Conservation (phyloP, 306 rosid genomes). For the Cucurbita argyrosperma region DNA sequence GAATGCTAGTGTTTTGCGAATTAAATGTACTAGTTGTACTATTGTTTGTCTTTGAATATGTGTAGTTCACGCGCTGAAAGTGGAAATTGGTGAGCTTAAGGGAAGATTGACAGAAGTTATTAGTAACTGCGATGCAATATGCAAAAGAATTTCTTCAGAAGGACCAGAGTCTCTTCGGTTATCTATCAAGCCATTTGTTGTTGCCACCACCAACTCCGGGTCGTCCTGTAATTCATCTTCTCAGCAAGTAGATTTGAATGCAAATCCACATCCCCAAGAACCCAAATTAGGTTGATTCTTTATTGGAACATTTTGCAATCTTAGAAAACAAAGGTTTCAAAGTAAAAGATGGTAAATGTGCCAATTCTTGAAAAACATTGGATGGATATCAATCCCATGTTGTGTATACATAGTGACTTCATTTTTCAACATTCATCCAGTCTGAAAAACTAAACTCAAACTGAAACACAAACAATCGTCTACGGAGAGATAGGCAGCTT, state of each 20-base stretch:
- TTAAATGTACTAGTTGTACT: neutral
- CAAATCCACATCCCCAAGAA: constrained; percentile 8
- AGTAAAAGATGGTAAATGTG: neutral
- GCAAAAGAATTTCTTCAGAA: constrained; percentile 57
- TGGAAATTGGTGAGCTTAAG: constrained; percentile 83
- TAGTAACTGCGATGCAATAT: constrained; percentile 71
- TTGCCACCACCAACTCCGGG: neutral
- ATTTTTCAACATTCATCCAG: neutral
- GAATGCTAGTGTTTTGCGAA: neutral
- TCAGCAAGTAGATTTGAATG: neutral
- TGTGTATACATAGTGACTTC: neutral
- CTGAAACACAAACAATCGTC: neutral
- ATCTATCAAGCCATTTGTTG: constrained; percentile 44
- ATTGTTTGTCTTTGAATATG: neutral
- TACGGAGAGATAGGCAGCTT: neutral
- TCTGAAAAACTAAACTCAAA: neutral
- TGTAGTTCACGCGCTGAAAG: constrained; percentile 76
- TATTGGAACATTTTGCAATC: neutral
- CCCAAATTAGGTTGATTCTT: constrained; percentile 26
- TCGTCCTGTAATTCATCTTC: neutral
- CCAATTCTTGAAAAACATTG: neutral
- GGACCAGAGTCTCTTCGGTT: constrained; percentile 67
- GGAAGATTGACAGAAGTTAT: constrained; percentile 90
- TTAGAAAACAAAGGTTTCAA: neutral
- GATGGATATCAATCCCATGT: neutral